Percentiles rank a stretch among this genome's conserved stretches.
Conservation (phyloP, 106 monocot genomes). For the Amphibolis antarctica region DNA sequence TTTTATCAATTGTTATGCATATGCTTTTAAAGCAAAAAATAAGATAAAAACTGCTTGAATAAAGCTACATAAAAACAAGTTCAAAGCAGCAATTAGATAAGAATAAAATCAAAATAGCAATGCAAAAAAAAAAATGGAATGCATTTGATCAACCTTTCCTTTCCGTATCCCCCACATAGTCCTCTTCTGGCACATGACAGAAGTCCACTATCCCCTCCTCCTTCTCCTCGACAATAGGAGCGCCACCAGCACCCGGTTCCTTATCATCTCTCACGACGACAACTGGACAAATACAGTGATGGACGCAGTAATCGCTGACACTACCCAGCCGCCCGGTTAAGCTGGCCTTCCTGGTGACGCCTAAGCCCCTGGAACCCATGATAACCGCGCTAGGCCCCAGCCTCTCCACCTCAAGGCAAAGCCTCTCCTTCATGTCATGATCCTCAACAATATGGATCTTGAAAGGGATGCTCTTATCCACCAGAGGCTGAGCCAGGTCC, state of each 20-base stretch:
- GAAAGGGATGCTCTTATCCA: constrained; percentile 19
- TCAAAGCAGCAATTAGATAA: too few species aligned
- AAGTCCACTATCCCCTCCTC: constrained; percentile 11
- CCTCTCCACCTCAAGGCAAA: constrained; percentile 28
- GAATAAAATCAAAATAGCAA: too few species aligned
- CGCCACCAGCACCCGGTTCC: constrained; percentile 5
- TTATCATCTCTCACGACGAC: constrained; percentile 19
- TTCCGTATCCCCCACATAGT: not conserved
- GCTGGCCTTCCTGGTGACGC: constrained; percentile 12
- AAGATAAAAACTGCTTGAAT: too few species aligned
- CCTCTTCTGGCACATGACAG: constrained; percentile 7
- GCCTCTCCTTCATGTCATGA: constrained; percentile 33
- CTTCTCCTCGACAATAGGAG: not conserved
- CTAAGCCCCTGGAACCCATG: constrained; percentile 22
- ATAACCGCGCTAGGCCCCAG: constrained; percentile 17
- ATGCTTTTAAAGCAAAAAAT: too few species aligned
- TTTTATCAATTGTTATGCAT: too few species aligned
- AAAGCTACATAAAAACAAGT: too few species aligned
- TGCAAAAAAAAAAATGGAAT: too few species aligned
- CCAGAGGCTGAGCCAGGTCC: constrained; percentile 20
- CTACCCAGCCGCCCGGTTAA: constrained; percentile 16
- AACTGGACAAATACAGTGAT: constrained; percentile 24
- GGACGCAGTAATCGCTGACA: constrained; percentile 28
- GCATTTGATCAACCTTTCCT: too few species aligned
- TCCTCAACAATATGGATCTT: constrained; percentile 38